Base-by-base conservation (phyloP, 305 asterid species). In the Solanum hybrid region DNA sequence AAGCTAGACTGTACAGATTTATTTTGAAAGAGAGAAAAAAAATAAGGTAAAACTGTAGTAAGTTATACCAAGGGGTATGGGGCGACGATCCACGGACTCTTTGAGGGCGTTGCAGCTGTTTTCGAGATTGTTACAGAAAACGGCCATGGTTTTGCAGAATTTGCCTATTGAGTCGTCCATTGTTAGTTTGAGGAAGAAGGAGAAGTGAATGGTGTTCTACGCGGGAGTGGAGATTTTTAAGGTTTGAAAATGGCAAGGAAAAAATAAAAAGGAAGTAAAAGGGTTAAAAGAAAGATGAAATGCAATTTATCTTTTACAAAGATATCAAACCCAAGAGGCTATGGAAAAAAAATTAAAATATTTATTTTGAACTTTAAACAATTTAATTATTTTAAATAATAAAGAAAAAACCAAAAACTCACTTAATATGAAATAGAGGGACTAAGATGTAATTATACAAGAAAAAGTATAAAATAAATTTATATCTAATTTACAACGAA, bases 51-150 rank as follows among this genome's bases (percentile, higher is more conserved):
- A 13, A 35, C 40, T 3, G n/a, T 20, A 82, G 87, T 40, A 61
- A 77, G 89, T 24, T 31, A 11, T 91, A 97, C 99, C 99, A 57
- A 97, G 95, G 81, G 99, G 98, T 86, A 96, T 94, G 26, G 99
- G 98, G 83, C 98, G 99, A 93, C 98, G 97, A 33, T 95, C 95
- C 85, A 96, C 94, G 39, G 99, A 96, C 81, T 95, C 96, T 46
- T 92, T 96, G 83, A 97, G 98, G 77, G 98, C 98, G 89, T 94
- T 88, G 92, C 95, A 93, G 93, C 94, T 96, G 80, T 61, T 84
- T 83, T 96, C 94, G 85, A 97, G 95, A 95, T 95, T 97, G 95
- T 94, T 94, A 97, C 98, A 94, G 97, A 95, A 97, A 76, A 90
- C 92, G 81, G 96, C 95, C 92, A 94, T 88, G 93, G 93, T 90